Percentiles rank a stretch among this genome's conserved stretches.
Conservation (phyloP, 331 rosid genomes). For the Prunus yedoensis region DNA sequence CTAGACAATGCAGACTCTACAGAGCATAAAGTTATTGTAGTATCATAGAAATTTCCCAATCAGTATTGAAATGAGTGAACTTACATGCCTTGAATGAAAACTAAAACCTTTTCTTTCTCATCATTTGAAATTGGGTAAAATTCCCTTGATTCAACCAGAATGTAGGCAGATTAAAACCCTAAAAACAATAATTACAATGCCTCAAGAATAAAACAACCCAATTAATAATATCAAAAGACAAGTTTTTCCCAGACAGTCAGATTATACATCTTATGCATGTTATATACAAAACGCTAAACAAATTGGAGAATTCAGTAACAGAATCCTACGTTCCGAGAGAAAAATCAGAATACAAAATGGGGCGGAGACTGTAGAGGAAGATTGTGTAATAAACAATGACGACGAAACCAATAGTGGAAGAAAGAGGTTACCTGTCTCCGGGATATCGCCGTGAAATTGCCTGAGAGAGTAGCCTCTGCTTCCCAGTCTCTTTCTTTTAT, state of each 20-base stretch:
- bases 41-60: neutral
- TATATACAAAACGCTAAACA: neutral
- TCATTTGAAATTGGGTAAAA: neutral
- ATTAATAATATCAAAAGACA: neutral
- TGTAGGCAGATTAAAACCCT: constrained; percentile 6
- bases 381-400: no score
- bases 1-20: no score
- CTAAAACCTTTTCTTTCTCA: neutral
- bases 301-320: neutral
- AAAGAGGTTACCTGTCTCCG: neutral
- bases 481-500: neutral
- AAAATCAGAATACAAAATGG: neutral
- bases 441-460: neutral
- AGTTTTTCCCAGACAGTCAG: neutral
- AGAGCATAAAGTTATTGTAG: neutral
- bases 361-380: neutral
- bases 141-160: neutral
- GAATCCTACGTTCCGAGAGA: neutral
- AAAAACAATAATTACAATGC: neutral
- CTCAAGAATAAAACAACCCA: neutral
- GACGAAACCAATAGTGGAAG: neutral
- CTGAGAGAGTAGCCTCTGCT: constrained; percentile 14
- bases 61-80: neutral
- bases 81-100: neutral
- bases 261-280: neutral